Evolutionary conservation across 1,284 basidiomycete genomes (phyloP).

Genomic region (Melampsora americana): DNA sequence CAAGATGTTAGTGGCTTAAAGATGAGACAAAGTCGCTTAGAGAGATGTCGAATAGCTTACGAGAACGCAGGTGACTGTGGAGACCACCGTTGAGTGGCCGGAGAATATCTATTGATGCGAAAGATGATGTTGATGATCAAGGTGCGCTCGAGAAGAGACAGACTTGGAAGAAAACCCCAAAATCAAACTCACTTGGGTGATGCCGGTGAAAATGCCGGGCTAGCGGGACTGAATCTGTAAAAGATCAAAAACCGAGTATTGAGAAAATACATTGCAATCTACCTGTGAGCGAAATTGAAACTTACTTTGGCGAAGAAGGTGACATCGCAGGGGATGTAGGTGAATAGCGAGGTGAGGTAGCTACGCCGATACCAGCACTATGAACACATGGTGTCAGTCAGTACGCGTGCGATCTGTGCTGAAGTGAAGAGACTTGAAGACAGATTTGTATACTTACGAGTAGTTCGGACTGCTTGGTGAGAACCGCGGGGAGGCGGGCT

Average conservation of each 20-base stretch:
- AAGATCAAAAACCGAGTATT: not conserved
- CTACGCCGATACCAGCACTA: slow-evolving; percentile 38
- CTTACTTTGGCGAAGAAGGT: slow-evolving; percentile 52
- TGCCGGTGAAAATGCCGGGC: slow-evolving; percentile 44
- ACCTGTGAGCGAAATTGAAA: not conserved
- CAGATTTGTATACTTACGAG: slow-evolving; percentile 47
- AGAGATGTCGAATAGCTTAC: slow-evolving; percentile 10
- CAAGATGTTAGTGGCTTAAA: not conserved
- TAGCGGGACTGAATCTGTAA: slow-evolving; percentile 43
- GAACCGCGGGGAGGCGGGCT: slow-evolving; percentile 44
- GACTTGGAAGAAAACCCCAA: not conserved
- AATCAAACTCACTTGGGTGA: slow-evolving; percentile 40
- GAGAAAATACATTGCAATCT: slow-evolving; percentile 65
- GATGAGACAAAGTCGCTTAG: not conserved
- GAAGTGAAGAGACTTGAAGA: not conserved
- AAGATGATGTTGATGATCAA: not conserved
- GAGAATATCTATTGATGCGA: slow-evolving; percentile 27
- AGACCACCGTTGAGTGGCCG: slow-evolving; percentile 43
- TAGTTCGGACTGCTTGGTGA: slow-evolving; percentile 53
- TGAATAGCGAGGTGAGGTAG: slow-evolving; percentile 63
- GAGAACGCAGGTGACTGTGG: slow-evolving; percentile 45
- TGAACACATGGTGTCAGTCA: not conserved
- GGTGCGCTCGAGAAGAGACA: not conserved
- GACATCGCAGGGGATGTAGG: slow-evolving; percentile 66
- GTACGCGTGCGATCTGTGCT: slow-evolving; percentile 17